phyloP scores from a whole-genome alignment of 805 yeast species.

The Kuraishia capsulata region DNA sequence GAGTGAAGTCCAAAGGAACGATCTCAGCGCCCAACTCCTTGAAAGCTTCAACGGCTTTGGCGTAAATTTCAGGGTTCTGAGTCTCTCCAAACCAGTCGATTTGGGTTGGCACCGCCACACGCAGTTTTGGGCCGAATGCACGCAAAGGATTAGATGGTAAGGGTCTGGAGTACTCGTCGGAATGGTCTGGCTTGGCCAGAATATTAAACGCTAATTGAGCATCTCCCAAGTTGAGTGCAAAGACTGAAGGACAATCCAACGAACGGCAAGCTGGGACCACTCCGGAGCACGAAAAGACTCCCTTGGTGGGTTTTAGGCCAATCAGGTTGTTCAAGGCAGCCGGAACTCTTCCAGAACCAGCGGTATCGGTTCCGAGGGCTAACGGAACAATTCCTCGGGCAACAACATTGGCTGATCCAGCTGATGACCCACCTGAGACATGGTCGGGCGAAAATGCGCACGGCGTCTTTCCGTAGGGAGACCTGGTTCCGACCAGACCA shows the following conservation, averaged over 20 bases:
- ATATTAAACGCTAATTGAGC: conserved; percentile 72
- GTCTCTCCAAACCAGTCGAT: conserved; percentile 76
- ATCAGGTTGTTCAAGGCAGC: conserved; percentile 88
- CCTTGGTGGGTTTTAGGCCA: conserved; percentile 90
- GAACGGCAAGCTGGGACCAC: conserved; percentile 98
- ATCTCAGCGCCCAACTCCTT: conserved; percentile 46
- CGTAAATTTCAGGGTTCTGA: conserved; percentile 65
- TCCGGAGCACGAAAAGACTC: conserved; percentile 78
- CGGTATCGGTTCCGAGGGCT: conserved; percentile 93
- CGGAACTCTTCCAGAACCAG: conserved; percentile 97
- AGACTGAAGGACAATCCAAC: conserved; percentile 84
- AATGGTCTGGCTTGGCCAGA: conserved; percentile 62
- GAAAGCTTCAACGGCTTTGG: conserved; percentile 48
- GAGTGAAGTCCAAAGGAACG: conserved; percentile 60
- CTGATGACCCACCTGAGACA: conserved; percentile 92
- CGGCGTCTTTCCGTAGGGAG: conserved; percentile 89
- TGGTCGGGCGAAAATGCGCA: conserved; percentile 68
- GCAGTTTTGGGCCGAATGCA: conserved; percentile 48
- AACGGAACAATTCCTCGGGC: conserved; percentile 86
- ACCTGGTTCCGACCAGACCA: conserved; percentile 90
- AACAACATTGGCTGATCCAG: conserved; percentile 92
- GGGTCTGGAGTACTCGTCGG: conserved; percentile 73
- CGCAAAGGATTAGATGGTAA: conserved; percentile 60
- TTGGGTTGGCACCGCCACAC: conserved; percentile 67
- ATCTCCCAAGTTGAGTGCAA: conserved; percentile 68